A percentile compares a stretch with the other conserved stretches of the same genome.
Conservation (phyloP, 2,329 filamentous ascomycete species). For the Cladophialophora bantiana region DNA sequence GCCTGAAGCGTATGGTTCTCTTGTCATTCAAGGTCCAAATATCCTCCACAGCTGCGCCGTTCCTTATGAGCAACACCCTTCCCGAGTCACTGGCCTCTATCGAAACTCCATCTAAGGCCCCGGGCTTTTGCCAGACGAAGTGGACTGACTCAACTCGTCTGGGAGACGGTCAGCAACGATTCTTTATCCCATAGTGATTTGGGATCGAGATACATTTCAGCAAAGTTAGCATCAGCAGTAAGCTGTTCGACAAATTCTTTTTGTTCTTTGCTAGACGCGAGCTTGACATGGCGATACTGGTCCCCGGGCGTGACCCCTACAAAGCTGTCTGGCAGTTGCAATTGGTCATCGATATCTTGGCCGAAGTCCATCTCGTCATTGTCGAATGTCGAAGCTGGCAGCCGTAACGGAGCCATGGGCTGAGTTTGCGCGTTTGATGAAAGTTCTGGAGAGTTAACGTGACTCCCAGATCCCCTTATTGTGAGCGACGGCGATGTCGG, state of each 20-base stretch:
- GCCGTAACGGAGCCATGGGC: not conserved
- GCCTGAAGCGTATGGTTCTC: slow-evolving; percentile 22
- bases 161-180: not conserved
- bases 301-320: slow-evolving; percentile 18
- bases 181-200: not conserved
- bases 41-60: slow-evolving; percentile 22
- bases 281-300: slow-evolving; percentile 24
- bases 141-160: slow-evolving; percentile 15
- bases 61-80: slow-evolving; percentile 21
- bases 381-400: slow-evolving; percentile 18
- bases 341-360: slow-evolving; percentile 11
- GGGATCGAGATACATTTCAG: slow-evolving; percentile 13
- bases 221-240: slow-evolving; percentile 2
- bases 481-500: slow-evolving; percentile 6
- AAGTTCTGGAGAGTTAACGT: slow-evolving; percentile 4
- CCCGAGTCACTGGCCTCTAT: slow-evolving; percentile 23
- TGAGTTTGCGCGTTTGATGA: slow-evolving; percentile 9
- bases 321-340: slow-evolving; percentile 17
- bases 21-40: slow-evolving; percentile 26
- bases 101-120: slow-evolving; percentile 8
- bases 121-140: slow-evolving; percentile 18
- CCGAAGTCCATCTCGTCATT: slow-evolving; percentile 11
- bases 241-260: slow-evolving; percentile 13
- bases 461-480: slow-evolving; percentile 3
- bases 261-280: slow-evolving; percentile 20